These are phyloP conservation scores for Coleophoma cylindrospora DNA, from an alignment of 2,329 filamentous ascomycete species.

Conservation along the genomic window DNA sequence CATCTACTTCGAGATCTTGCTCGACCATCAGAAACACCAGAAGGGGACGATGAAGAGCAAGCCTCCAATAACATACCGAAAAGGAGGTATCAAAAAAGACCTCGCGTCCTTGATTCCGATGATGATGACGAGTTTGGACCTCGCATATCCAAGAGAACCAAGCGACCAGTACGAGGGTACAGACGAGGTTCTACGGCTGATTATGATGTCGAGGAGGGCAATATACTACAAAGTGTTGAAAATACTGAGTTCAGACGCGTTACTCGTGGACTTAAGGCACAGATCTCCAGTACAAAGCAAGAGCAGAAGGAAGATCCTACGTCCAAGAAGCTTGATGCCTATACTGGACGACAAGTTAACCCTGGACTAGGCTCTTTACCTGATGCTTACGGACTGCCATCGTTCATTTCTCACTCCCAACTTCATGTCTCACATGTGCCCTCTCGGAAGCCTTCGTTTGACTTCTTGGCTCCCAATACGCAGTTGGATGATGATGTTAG, in stretches of 20 bases:
- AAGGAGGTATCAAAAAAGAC: neutral
- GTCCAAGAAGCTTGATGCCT: conserved; percentile 11
- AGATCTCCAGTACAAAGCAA: neutral
- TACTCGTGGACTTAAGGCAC: neutral
- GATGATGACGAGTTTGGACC: neutral
- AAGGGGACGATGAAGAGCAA: neutral
- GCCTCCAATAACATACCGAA: neutral
- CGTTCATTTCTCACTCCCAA: no score
- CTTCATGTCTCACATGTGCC: no score
- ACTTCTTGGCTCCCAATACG: no score
- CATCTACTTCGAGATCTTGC: conserved; percentile 2
- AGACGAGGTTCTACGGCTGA: neutral
- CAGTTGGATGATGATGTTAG: no score
- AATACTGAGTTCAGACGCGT: neutral
- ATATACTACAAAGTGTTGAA: neutral
- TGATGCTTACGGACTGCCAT: neutral
- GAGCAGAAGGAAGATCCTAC: conserved; percentile 1
- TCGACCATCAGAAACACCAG: neutral
- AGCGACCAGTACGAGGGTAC: no score
- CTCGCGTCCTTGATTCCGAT: neutral
- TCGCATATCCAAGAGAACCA: neutral
- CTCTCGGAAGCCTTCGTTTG: no score
- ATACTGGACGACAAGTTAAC: conserved; percentile 10
- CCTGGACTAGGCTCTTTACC: conserved; percentile 22
- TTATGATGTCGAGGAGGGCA: neutral